Evolutionary conservation across 2,329 filamentous ascomycete species (phyloP), one percentile per base, ranked within the genome.

Genomic region (Colletotrichum noveboracense): DNA sequence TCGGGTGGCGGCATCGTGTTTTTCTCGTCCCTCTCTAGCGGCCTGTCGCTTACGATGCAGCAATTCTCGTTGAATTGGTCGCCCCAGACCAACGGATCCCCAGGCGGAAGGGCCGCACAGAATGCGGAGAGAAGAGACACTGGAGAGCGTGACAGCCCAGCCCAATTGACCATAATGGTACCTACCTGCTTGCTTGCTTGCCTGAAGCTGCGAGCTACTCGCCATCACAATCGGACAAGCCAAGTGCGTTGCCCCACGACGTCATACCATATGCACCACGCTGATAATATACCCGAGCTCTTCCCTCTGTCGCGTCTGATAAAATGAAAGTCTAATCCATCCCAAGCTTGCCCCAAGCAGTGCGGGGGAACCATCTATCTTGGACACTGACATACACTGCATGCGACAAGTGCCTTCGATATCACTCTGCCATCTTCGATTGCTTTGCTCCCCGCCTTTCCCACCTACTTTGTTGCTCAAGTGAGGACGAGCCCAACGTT

Each of bases 21-120:
- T 75, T 65, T 75, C 32, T 48, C 30, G 69, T 64, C 56, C 72
- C 62, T 68, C 36, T 14, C 36, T 64, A 65, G 70, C 64, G 70
- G 38, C 43, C 43, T 74, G 43, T 26, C 24, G 30, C 24, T 48
- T 38, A 43, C 58, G 58, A 68, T 67, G 73, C 68, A 69, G 56
- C 65, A 76, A 74, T 76, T 77, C 75, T 77, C 72, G 75, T 78
- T 72, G 69, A 77, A 78, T 74, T 77, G 62, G 28, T 73, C 75
- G 70, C 48, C 24, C n/a, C 38, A 70, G 58, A 43, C 55, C 58
- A 64, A 32, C n/a, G 32, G 5, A 52, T 48, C 38, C 38, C 38
- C 18, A 30, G 56, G 36, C 16, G 38, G 18, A 48, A 48, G 38
- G 38, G 28, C 24, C 13, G 2, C 56, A 28, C 28, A 43, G 55